These are phyloP conservation scores for Closterium sp. DNA, from an alignment of 139 green algal genomes.

Conservation along the genomic window DNA sequence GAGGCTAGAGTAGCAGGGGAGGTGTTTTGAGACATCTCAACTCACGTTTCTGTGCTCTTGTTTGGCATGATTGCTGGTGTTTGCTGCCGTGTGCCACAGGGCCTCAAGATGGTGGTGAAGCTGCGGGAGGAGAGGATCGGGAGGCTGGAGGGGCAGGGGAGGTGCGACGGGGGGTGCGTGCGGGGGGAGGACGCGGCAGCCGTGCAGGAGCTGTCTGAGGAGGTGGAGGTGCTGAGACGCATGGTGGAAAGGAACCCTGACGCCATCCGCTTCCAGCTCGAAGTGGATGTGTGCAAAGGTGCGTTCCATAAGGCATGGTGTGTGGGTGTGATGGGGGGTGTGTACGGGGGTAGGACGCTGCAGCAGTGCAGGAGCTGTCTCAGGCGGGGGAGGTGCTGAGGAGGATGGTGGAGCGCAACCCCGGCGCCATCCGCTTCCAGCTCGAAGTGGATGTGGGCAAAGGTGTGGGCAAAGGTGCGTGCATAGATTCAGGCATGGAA, in stretches of 20 bases:
- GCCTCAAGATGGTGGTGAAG: conserved; percentile 49
- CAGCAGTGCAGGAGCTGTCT: background rate
- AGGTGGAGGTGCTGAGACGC: conserved; percentile 22
- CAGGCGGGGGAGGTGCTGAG: conserved; percentile 24
- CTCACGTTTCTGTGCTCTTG: too few species aligned
- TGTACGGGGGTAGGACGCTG: background rate
- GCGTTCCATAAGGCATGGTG: background rate
- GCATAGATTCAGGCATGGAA: too few species aligned
- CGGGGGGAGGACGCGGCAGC: background rate
- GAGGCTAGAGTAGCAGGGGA: background rate
- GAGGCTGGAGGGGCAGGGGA: background rate
- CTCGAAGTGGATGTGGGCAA: conserved; percentile 31
- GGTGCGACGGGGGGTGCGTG: background rate
- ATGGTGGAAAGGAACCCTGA: conserved; percentile 40
- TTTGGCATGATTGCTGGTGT: background rate
- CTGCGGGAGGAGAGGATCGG: conserved; percentile 45
- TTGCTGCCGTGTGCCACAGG: conserved; percentile 7
- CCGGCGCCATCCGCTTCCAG: conserved; percentile 37
- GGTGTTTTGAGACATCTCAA: too few species aligned
- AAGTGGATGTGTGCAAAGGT: conserved; percentile 32
- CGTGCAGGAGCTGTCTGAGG: conserved; percentile 12
- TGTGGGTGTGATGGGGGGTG: background rate
- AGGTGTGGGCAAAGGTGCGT: too few species aligned
- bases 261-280: conserved; percentile 39
- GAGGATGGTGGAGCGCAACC: conserved; percentile 28